These are phyloP conservation scores for Pichia sporocuriosa DNA, from an alignment of 805 yeast species.

Conservation along the genomic window DNA sequence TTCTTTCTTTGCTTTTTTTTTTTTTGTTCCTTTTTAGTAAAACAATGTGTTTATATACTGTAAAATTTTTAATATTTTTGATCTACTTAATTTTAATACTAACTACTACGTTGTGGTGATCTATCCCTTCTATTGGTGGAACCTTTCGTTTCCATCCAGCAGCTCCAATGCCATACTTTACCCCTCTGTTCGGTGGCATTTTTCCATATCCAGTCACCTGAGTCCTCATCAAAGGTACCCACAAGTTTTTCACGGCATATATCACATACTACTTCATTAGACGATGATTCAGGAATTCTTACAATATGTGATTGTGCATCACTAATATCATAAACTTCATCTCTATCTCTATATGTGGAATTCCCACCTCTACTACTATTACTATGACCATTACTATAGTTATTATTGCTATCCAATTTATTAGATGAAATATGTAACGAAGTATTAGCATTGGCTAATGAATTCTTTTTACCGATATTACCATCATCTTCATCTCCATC, in stretches of 20 bases:
- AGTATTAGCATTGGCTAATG: slow-evolving; percentile 6
- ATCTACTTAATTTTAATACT: background rate
- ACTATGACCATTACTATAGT: background rate
- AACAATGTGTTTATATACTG: no score
- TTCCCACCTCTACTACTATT: slow-evolving; percentile 8
- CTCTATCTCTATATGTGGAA: slow-evolving; percentile 5
- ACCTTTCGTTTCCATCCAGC: slow-evolving; percentile 55
- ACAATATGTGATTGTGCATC: slow-evolving; percentile 39
- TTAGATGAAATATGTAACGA: slow-evolving; percentile 7
- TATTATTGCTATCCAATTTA: slow-evolving; percentile 13
- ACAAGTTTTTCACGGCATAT: slow-evolving; percentile 61
- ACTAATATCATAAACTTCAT: slow-evolving; percentile 23
- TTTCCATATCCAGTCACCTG: slow-evolving; percentile 79
- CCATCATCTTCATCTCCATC: slow-evolving; percentile 41
- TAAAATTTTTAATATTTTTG: background rate
- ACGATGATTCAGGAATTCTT: slow-evolving; percentile 59
- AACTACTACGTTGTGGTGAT: slow-evolving; percentile 23
- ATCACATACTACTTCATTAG: slow-evolving; percentile 55
- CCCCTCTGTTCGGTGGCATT: slow-evolving; percentile 48
- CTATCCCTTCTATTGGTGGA: slow-evolving; percentile 23
- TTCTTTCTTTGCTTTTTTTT: no score
- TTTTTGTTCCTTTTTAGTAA: no score
- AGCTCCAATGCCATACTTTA: slow-evolving; percentile 54
- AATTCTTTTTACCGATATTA: background rate
- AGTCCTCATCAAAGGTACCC: slow-evolving; percentile 64